Conservation (phyloP, 306 rosid genomes). For the Quercus agrifolia region DNA sequence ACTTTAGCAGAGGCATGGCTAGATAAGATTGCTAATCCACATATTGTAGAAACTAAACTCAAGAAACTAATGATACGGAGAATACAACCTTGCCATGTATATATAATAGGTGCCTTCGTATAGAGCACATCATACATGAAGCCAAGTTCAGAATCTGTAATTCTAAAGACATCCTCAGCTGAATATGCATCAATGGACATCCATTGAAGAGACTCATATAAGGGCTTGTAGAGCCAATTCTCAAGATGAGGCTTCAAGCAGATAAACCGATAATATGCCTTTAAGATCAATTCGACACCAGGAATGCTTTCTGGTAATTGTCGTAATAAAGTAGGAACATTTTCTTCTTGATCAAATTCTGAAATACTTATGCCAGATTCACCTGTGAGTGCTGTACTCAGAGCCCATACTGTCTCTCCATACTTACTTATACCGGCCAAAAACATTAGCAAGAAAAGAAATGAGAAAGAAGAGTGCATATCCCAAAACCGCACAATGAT, state of each 20-base stretch:
- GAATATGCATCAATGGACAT: constrained; percentile 32
- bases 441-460: constrained; percentile 52
- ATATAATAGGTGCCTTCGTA: constrained; percentile 53
- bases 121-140: constrained; percentile 69
- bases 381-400: constrained; percentile 43
- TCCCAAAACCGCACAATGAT: constrained; percentile 57
- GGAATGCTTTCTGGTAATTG: constrained; percentile 39
- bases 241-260: constrained; percentile 58
- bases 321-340: constrained; percentile 39
- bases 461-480: constrained; percentile 33
- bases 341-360: constrained; percentile 40
- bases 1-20: not conserved
- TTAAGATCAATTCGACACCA: constrained; percentile 40
- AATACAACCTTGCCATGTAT: constrained; percentile 46
- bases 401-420: constrained; percentile 65
- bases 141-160: constrained; percentile 53
- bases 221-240: constrained; percentile 45
- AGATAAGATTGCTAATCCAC: constrained; percentile 33
- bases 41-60: constrained; percentile 28
- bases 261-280: constrained; percentile 55
- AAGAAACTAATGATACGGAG: constrained; percentile 44
- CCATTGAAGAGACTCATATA: constrained; percentile 34
- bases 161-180: constrained; percentile 37
- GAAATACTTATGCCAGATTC: constrained; percentile 33
- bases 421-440: constrained; percentile 50